Percentiles rank a stretch among this genome's conserved stretches.
Evolutionary conservation across 2,329 filamentous ascomycete genomes (phyloP).

Genomic region (Pseudofabraea citricarpa): DNA sequence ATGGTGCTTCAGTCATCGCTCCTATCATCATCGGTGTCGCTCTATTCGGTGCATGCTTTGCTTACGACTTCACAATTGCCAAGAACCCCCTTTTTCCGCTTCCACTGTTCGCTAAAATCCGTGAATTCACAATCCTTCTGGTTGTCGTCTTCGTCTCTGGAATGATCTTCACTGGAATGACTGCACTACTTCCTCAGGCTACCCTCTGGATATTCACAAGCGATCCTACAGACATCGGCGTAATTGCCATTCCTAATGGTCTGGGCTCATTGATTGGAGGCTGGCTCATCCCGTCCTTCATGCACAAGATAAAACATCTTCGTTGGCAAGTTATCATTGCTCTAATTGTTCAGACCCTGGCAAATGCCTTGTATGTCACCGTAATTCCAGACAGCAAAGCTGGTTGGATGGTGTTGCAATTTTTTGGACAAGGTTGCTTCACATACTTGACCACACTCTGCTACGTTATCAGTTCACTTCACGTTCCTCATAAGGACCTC

Average conservation of each 20-base stretch:
- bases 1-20: conserved; percentile 30
- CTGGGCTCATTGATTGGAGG: conserved; percentile 22
- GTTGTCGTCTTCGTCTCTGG: conserved; percentile 28
- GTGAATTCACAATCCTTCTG: conserved; percentile 26
- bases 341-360: conserved; percentile 25
- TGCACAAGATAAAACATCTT: conserved; percentile 28
- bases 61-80: conserved; percentile 29
- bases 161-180: conserved; percentile 26
- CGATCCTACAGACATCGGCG: conserved; percentile 24
- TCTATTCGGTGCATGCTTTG: conserved; percentile 14
- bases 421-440: conserved; percentile 29
- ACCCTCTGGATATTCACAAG: conserved; percentile 29
- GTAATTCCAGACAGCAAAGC: conserved; percentile 22
- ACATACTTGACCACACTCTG: conserved; percentile 27
- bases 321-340: conserved; percentile 27
- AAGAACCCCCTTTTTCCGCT: conserved; percentile 28
- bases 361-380: conserved; percentile 24
- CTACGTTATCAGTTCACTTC: conserved; percentile 26
- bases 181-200: conserved; percentile 24
- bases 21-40: conserved; percentile 15
- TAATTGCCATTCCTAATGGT: conserved; percentile 20
- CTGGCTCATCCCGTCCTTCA: conserved; percentile 26
- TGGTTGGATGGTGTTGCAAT: conserved; percentile 27
- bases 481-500: conserved; percentile 26
- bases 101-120: conserved; percentile 24